Evolutionary conservation across 1,284 basidiomycete species (phyloP), one percentile per base, ranked within the genome.

Genomic region (Cutaneotrichosporon sp.): DNA sequence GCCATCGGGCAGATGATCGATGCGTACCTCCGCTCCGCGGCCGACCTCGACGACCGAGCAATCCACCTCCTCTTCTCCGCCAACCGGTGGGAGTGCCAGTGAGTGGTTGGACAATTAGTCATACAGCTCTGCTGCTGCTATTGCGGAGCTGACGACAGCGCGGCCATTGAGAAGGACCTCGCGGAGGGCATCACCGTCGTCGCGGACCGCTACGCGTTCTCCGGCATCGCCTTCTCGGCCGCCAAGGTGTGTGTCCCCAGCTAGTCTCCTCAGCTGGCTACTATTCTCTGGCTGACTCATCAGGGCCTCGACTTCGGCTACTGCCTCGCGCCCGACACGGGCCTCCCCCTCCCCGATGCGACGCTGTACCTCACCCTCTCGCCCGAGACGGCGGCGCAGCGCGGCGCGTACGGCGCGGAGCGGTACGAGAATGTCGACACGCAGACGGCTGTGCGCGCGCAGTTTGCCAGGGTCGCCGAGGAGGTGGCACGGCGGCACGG

Each of bases 51-150:
- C 77, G 93, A 98, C 80, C 89, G 85, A 67, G 90, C 90, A 2
- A 89, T 99, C 59, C 95, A 99, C 75, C 86, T 98, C 1, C 85
- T 99, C 59, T 99, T 99, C 82, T 89, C 92, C 53, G 95, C 95
- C 1, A 99, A 99, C 77, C 86, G 95, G 24, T 99, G 97, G 95
- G 95, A 99, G 77, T 84, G 89, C 67, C 88, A 88, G 90, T 95
- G 68, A 74, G 87, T 84, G n/a, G 18, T 1, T 31, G 38, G 18
- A 33, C 31, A 33, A 6, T 6, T 11, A 33, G 49, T 51, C 7
- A 10, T 9, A 2, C 27, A 20, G 11, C 11, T 18, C 18, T 33
- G 31, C n/a, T n/a, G 10, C 7, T 4, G 0, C 6, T 16, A 11
- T 38, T 11, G 4, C 36, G 14, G 18, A 25, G 55, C 49, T 59